phyloP scores from a whole-genome alignment of 129 eudicot genomes.

The Flaveria brownii region DNA sequence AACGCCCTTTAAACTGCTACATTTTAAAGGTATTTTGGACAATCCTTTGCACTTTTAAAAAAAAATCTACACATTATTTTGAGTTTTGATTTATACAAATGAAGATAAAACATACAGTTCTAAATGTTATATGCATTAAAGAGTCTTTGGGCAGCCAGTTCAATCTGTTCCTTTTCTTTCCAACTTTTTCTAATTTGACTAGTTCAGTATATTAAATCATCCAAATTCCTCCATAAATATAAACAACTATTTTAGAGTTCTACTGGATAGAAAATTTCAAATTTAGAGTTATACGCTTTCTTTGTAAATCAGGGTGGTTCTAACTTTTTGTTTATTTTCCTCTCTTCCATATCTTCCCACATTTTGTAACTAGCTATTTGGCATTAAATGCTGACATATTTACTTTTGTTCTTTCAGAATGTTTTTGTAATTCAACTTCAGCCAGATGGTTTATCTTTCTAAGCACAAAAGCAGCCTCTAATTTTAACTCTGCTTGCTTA shows the following conservation, averaged over 20 bases:
- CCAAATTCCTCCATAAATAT: neutral
- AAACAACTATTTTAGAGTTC: neutral
- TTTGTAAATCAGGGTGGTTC: too few species aligned
- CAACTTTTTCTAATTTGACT: neutral
- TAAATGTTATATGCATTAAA: neutral
- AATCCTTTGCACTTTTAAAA: neutral
- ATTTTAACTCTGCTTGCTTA: neutral
- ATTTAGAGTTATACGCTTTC: too few species aligned
- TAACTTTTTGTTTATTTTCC: too few species aligned
- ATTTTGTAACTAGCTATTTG: neutral
- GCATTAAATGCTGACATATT: neutral
- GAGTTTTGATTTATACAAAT: neutral
- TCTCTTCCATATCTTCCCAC: neutral
- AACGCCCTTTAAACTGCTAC: slow-evolving; percentile 17
- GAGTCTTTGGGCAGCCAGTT: neutral
- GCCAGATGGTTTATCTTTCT: slow-evolving; percentile 22
- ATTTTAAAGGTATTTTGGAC: slow-evolving; percentile 31
- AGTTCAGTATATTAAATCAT: neutral
- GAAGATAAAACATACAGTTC: neutral
- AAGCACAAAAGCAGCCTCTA: slow-evolving; percentile 19
- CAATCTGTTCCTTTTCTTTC: neutral
- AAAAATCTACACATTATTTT: neutral
- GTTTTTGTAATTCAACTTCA: slow-evolving; percentile 24
- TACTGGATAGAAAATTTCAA: too few species aligned
- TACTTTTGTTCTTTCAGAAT: neutral